phyloP scores from a whole-genome alignment of 345 rosid genomes.

The Leavenworthia alabamica region DNA sequence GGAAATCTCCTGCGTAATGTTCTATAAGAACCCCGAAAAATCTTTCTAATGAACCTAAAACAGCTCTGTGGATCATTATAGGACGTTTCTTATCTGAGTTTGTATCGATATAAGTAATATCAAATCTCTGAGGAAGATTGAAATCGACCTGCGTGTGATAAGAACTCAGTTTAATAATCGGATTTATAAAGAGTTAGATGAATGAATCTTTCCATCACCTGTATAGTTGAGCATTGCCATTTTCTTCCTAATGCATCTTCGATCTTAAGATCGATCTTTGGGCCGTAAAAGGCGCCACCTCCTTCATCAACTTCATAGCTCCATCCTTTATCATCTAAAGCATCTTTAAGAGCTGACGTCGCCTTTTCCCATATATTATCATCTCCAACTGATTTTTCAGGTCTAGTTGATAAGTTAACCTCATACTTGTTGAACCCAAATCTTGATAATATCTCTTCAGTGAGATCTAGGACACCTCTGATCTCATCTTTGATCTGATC shows the following conservation, averaged over 20 bases:
- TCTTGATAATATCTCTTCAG: slow-evolving; percentile 72
- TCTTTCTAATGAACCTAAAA: slow-evolving; percentile 84
- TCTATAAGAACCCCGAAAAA: slow-evolving; percentile 94
- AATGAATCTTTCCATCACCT: slow-evolving; percentile 36
- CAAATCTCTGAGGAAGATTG: slow-evolving; percentile 82
- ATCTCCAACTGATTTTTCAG: slow-evolving; percentile 83
- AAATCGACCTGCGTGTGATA: slow-evolving; percentile 68
- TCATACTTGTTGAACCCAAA: slow-evolving; percentile 81
- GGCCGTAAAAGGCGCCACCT: slow-evolving; percentile 99
- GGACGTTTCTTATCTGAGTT: slow-evolving; percentile 74
- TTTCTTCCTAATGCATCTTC: slow-evolving; percentile 96
- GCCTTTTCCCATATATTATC: slow-evolving; percentile 95
- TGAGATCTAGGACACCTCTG: slow-evolving; percentile 83
- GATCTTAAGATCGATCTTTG: slow-evolving; percentile 89
- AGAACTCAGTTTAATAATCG: background rate
- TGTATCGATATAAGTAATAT: slow-evolving; percentile 78
- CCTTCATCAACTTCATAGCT: slow-evolving; percentile 87
- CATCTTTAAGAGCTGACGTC: slow-evolving; percentile 69
- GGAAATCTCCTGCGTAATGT: slow-evolving; percentile 96
- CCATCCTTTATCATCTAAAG: slow-evolving; percentile 92
- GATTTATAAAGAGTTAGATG: background rate
- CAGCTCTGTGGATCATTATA: slow-evolving; percentile 96
- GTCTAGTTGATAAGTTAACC: slow-evolving; percentile 91
- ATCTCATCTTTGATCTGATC: slow-evolving; percentile 93
- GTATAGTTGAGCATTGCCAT: slow-evolving; percentile 99